phyloP scores from a whole-genome alignment of 2,329 filamentous ascomycete genomes.

The Colletotrichum paranaense region DNA sequence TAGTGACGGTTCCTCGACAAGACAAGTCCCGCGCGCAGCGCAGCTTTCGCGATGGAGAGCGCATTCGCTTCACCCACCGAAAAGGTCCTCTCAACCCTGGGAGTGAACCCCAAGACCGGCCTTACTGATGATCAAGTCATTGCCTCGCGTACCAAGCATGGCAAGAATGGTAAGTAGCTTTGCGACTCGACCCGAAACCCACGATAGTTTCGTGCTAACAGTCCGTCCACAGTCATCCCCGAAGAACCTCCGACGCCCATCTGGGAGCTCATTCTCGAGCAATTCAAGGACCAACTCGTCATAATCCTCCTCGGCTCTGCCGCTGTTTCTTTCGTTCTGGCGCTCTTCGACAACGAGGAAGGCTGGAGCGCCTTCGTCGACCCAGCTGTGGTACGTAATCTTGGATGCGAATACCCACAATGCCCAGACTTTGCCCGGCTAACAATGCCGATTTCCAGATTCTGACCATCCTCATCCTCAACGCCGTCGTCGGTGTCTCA shows the following conservation, averaged over 20 bases:
- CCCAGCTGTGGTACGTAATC: slow-evolving; percentile 83
- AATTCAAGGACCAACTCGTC: slow-evolving; percentile 99
- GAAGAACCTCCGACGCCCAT: slow-evolving; percentile 96
- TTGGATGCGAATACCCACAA: slow-evolving; percentile 21
- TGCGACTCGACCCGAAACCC: slow-evolving; percentile 17
- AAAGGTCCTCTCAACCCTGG: slow-evolving; percentile 69
- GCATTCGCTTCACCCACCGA: slow-evolving; percentile 69
- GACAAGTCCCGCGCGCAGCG: slow-evolving; percentile 31
- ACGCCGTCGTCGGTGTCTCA: slow-evolving; percentile 96
- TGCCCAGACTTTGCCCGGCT: slow-evolving; percentile 33
- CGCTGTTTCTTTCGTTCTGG: slow-evolving; percentile 91
- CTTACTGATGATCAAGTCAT: slow-evolving; percentile 70
- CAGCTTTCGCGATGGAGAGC: slow-evolving; percentile 64
- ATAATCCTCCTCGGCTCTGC: slow-evolving; percentile 94
- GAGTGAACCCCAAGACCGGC: slow-evolving; percentile 65
- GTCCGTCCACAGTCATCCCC: slow-evolving; percentile 60
- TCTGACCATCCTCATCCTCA: slow-evolving; percentile 94
- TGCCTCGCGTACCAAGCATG: slow-evolving; percentile 67
- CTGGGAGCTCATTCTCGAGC: slow-evolving; percentile 96
- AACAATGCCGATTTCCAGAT: slow-evolving; percentile 68
- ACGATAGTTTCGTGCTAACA: slow-evolving; percentile 32
- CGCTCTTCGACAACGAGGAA: slow-evolving; percentile 91
- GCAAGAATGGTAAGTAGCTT: slow-evolving; percentile 70
- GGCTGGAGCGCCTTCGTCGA: slow-evolving; percentile 99
- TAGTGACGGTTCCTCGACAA: slow-evolving; percentile 28